A percentile compares a stretch with the other conserved stretches of the same genome.
Evolutionary conservation across 495 filamentous ascomycete genomes (phyloP).

Genomic region (Xylaria bambusicola): DNA sequence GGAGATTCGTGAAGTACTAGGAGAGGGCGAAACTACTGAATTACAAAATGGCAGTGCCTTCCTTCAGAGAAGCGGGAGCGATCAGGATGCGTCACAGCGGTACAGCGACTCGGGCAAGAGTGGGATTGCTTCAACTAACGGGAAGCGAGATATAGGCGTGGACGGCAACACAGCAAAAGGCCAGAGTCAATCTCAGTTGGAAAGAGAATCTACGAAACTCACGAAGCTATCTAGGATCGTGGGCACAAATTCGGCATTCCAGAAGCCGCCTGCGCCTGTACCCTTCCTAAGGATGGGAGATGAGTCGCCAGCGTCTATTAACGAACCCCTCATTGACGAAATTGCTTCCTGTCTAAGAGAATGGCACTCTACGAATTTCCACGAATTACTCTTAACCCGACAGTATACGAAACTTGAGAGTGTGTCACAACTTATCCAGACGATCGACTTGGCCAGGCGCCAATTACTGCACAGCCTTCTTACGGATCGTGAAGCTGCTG

Average conservation of each 20-base stretch:
- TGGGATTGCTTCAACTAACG: constrained; percentile 38
- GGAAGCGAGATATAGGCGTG: constrained; percentile 30
- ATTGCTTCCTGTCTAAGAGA: constrained; percentile 94
- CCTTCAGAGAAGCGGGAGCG: constrained; percentile 26
- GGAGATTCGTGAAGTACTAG: constrained; percentile 72
- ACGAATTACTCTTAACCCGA: constrained; percentile 82
- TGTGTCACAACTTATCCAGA: constrained; percentile 74
- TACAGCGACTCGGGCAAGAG: constrained; percentile 52
- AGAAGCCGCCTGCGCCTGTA: constrained; percentile 86
- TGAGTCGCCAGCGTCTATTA: constrained; percentile 83
- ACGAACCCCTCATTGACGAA: constrained; percentile 94
- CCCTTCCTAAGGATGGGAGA: constrained; percentile 98
- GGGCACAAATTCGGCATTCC: constrained; percentile 36
- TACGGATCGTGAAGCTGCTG: constrained; percentile 76
- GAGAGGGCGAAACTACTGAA: constrained; percentile 58
- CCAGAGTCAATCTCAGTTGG: background rate
- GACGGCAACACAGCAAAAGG: background rate
- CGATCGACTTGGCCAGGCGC: constrained; percentile 77
- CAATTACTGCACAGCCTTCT: constrained; percentile 93
- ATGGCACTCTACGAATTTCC: constrained; percentile 97
- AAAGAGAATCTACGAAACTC: background rate
- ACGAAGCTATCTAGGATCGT: background rate
- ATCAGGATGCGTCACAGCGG: constrained; percentile 27
- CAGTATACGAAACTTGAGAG: constrained; percentile 81
- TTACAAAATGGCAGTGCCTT: constrained; percentile 38